phyloP scores from a whole-genome alignment of 2,329 filamentous ascomycete genomes.

The Diaporthe sp. region DNA sequence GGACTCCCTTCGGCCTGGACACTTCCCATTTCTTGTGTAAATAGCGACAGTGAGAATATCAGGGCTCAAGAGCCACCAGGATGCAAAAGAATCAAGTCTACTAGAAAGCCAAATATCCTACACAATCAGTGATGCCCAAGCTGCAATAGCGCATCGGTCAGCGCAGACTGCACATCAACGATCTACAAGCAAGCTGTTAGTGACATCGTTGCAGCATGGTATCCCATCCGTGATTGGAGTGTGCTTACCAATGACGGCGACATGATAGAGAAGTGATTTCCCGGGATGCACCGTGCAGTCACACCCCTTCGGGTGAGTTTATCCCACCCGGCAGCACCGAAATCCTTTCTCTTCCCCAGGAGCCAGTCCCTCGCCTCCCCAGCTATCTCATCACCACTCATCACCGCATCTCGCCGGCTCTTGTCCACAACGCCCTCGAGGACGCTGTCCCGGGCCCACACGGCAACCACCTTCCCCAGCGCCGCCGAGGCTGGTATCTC shows the following conservation, averaged over 20 bases:
- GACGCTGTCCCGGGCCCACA: conserved; percentile 10
- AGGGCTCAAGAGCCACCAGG: neutral
- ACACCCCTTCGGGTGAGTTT: neutral
- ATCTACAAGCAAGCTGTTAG: neutral
- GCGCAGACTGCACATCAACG: neutral
- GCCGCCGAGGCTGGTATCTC: neutral
- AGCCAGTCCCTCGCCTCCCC: conserved; percentile 12
- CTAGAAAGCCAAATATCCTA: neutral
- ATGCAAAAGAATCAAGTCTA: neutral
- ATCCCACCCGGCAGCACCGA: neutral
- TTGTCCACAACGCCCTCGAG: neutral
- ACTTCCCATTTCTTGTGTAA: neutral
- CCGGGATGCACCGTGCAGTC: neutral
- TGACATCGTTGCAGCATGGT: accelerated
- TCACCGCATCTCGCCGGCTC: neutral
- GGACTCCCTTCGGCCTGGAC: neutral
- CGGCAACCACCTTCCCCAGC: neutral
- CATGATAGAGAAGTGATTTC: conserved; percentile 12
- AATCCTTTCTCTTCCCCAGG: conserved; percentile 8
- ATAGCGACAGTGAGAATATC: neutral
- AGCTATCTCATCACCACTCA: conserved; percentile 1
- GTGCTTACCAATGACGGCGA: conserved; percentile 1
- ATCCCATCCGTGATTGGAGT: neutral
- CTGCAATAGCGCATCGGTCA: neutral
- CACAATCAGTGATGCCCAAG: neutral